These are phyloP conservation scores for Endogone sp. DNA, from an alignment of 192 early-diverging fungal genomes.

Conservation along the genomic window DNA sequence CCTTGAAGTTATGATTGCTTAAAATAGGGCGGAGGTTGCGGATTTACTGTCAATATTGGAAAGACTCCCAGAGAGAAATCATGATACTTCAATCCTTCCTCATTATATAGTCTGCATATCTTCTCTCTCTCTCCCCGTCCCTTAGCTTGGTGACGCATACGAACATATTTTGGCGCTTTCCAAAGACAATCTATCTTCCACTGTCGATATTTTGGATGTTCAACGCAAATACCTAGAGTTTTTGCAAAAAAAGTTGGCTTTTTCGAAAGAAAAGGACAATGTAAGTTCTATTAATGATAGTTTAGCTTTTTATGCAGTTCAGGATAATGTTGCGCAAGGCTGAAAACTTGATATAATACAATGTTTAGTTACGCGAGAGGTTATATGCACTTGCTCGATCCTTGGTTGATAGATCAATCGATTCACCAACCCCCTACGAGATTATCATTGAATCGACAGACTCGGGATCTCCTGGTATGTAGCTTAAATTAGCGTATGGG, in stretches of 20 bases:
- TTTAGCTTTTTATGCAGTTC: too few relatives aligned
- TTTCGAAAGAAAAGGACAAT: slow-evolving; percentile 5
- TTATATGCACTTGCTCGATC: slow-evolving; percentile 24
- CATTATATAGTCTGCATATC: too few relatives aligned
- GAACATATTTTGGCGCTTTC: slow-evolving; percentile 10
- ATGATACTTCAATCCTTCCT: background rate
- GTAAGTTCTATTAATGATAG: too few relatives aligned
- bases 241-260: background rate
- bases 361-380: slow-evolving; percentile 29
- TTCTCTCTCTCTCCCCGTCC: too few relatives aligned
- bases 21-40: too few relatives aligned
- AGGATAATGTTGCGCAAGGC: background rate
- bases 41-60: too few relatives aligned
- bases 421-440: slow-evolving; percentile 39
- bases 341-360: background rate
- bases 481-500: background rate
- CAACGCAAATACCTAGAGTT: slow-evolving; percentile 19
- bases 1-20: background rate
- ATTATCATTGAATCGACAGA: slow-evolving; percentile 43
- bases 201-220: background rate
- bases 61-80: too few relatives aligned
- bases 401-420: slow-evolving; percentile 19
- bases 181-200: background rate
- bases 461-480: slow-evolving; percentile 28
- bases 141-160: slow-evolving; percentile 17